These are phyloP conservation scores for Fusarium miscanthi DNA, from an alignment of 2,329 filamentous ascomycete genomes.

Conservation along the genomic window DNA sequence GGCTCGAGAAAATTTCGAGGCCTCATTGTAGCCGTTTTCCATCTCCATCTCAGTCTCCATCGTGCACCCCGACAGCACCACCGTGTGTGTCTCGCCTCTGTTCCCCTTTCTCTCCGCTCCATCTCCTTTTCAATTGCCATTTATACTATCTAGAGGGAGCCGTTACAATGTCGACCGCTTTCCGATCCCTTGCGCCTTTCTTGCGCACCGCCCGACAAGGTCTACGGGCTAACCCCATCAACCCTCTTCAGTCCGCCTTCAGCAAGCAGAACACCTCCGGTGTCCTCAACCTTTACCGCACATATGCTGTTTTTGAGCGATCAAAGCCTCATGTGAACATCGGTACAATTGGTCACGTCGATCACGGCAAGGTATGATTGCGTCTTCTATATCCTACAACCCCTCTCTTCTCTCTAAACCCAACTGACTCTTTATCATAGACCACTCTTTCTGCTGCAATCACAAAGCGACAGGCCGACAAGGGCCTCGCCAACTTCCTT, in stretches of 20 bases:
- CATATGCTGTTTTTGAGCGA: constrained; percentile 81
- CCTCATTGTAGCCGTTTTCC: constrained; percentile 40
- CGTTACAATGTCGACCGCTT: constrained; percentile 80
- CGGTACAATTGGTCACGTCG: constrained; percentile 99
- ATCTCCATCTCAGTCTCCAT: constrained; percentile 15
- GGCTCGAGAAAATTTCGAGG: constrained; percentile 54
- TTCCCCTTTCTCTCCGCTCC: constrained; percentile 22
- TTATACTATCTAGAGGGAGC: constrained; percentile 37
- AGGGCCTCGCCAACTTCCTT: constrained; percentile 93
- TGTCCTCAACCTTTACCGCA: constrained; percentile 73
- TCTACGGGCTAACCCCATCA: constrained; percentile 75
- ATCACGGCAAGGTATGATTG: constrained; percentile 90
- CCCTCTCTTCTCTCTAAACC: constrained; percentile 5
- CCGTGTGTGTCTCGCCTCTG: constrained; percentile 34
- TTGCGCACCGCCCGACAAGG: constrained; percentile 83
- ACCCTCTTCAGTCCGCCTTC: constrained; percentile 79
- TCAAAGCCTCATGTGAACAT: constrained; percentile 99
- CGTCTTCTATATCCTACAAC: not conserved
- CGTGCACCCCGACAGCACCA: constrained; percentile 31
- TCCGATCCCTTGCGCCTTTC: constrained; percentile 81
- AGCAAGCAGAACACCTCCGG: constrained; percentile 71
- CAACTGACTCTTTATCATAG: constrained; percentile 59
- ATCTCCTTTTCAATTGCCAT: constrained; percentile 43
- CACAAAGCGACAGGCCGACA: constrained; percentile 96
- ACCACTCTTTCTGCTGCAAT: constrained; percentile 98